phyloP scores from a whole-genome alignment of 1,139 yeast species.

The Zhuliangozyma blackwelliae region DNA sequence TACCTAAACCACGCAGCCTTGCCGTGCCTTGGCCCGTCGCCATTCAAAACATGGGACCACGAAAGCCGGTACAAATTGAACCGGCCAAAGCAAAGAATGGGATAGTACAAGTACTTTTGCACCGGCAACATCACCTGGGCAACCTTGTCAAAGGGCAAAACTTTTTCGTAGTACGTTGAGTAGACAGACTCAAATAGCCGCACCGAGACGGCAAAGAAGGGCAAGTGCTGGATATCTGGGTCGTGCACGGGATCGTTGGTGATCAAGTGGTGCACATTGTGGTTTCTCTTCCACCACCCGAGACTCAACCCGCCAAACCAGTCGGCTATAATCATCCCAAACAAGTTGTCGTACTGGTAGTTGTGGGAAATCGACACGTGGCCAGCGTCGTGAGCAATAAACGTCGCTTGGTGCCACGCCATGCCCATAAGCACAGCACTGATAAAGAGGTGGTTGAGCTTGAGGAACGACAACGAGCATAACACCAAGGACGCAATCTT shows the following conservation, averaged over 20 bases:
- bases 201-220: slow-evolving; percentile 83
- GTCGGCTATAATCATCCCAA: slow-evolving; percentile 72
- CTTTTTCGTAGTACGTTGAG: slow-evolving; percentile 74
- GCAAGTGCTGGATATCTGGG: slow-evolving; percentile 90
- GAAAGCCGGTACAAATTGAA: slow-evolving; percentile 79
- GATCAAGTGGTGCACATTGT: slow-evolving; percentile 82
- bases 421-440: slow-evolving; percentile 69
- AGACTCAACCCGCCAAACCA: slow-evolving; percentile 83
- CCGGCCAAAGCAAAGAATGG: slow-evolving; percentile 77
- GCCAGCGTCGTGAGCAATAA: slow-evolving; percentile 88
- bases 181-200: slow-evolving; percentile 63
- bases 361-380: slow-evolving; percentile 80
- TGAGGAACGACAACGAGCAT: slow-evolving; percentile 48
- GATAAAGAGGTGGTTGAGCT: slow-evolving; percentile 38
- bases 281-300: slow-evolving; percentile 95
- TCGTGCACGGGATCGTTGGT: slow-evolving; percentile 92
- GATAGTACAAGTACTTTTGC: slow-evolving; percentile 73
- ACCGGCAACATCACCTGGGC: slow-evolving; percentile 57
- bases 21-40: slow-evolving; percentile 76
- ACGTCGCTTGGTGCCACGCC: slow-evolving; percentile 89
- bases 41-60: slow-evolving; percentile 68
- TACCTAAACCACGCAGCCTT: slow-evolving; percentile 85
- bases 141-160: slow-evolving; percentile 60
- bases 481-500: slow-evolving; percentile 55
- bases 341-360: slow-evolving; percentile 69